Evolutionary conservation across 176 grass and related monocot genomes (phyloP).

Genomic region (Neostapfia colusana): DNA sequence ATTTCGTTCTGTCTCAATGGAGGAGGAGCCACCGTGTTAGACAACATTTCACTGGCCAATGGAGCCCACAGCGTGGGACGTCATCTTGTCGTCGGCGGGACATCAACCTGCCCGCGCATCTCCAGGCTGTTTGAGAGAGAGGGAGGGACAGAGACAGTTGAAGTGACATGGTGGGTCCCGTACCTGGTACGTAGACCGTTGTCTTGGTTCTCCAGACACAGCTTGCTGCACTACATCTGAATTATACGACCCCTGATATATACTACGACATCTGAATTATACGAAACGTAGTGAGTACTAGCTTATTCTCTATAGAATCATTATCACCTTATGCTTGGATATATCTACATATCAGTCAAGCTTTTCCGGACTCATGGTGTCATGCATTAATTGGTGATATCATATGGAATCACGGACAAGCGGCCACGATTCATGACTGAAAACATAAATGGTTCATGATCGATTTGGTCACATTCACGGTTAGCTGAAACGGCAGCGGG

Average conservation of each 20-base stretch:
- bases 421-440: neutral
- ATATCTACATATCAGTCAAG: neutral
- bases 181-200: neutral
- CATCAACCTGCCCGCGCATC: neutral
- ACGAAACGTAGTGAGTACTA: too few relatives aligned
- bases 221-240: neutral
- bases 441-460: neutral
- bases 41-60: neutral
- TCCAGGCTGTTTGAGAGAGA: neutral
- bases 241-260: neutral
- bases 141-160: conserved; percentile 10
- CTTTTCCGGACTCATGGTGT: neutral
- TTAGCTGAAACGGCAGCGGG: neutral
- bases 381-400: neutral
- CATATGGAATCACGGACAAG: too few relatives aligned
- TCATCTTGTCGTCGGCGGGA: conserved; percentile 37
- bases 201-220: neutral
- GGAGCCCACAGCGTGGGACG: neutral
- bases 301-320: too few relatives aligned
- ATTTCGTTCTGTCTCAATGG: neutral
- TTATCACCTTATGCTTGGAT: neutral
- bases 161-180: conserved; percentile 21
- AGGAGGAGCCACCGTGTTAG: conserved; percentile 6
- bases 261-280: too few relatives aligned
- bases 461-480: neutral